Evolutionary conservation across 2,329 filamentous ascomycete species (phyloP).

Genomic region (Aspergillus jensenii): DNA sequence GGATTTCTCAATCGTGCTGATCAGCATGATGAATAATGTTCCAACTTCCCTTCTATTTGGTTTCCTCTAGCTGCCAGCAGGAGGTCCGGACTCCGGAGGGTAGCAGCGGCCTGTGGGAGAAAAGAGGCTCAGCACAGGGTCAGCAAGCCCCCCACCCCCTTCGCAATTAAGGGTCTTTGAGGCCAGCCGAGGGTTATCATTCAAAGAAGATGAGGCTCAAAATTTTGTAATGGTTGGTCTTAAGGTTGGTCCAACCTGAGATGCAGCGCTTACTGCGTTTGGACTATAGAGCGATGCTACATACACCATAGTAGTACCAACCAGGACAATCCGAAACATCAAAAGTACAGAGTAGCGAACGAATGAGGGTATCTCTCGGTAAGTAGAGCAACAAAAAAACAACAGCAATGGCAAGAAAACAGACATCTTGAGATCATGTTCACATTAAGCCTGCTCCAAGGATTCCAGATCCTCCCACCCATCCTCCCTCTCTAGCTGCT

Average conservation of each 20-base stretch:
- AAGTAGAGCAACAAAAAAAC: constrained; percentile 6
- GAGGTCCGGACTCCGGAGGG: no score
- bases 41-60: no score
- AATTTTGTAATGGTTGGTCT: not conserved
- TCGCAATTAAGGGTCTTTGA: no score
- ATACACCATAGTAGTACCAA: not conserved
- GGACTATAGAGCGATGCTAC: no score
- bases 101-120: no score
- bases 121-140: no score
- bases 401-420: constrained; percentile 14
- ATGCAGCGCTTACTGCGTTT: not conserved
- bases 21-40: no score
- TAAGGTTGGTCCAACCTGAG: not conserved
- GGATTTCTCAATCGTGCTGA: no score
- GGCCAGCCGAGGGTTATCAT: not conserved
- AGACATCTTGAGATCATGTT: constrained; percentile 1
- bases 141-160: no score
- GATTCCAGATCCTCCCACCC: constrained; percentile 82
- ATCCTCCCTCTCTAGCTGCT: constrained; percentile 72
- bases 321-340: not conserved
- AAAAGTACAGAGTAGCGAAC: constrained; percentile 16
- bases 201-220: not conserved
- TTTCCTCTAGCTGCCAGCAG: no score
- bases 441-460: constrained; percentile 32
- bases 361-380: constrained; percentile 18